Evolutionary conservation across 805 yeast genomes (phyloP), one percentile per base, ranked within the genome.

Genomic region (Candida nanaspora): DNA sequence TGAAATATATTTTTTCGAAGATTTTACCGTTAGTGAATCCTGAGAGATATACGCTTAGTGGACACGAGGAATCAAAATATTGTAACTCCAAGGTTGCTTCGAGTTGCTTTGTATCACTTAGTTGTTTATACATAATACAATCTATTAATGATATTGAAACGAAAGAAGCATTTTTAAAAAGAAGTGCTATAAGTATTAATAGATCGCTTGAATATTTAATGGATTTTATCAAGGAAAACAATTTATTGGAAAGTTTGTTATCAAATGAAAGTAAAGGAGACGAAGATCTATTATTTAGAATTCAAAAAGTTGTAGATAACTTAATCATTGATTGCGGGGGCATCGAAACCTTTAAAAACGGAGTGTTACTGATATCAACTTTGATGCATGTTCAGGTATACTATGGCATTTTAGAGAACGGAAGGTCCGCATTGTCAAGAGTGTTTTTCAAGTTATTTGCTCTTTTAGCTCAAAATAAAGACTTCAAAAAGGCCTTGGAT

Each of bases 41-140:
- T 3, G 73, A 68, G 48, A 70, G 69, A 0, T 71, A 67, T 44
- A 74, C 75, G 0, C 61, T 62, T 31, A 63, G 75, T 76, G 75
- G 76, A 0, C 67, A 65, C 35, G 48, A 70, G 38, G 76, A 76
- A 0, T 49, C 72, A 39, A 61, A 68, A 37, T 69, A 71, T 44
- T 71, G 76, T 46, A 74, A 71, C 48, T 66, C 66, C 41, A 70
- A 68, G 41, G 65, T 72, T 21, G 76, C 74, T 0, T 58, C 71
- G 33, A 65, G 72, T 49, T 72, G 78, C 41, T 70, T 72, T 46
- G 63, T 72, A 10, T 69, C 77, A 3, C 51, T 72, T n/a, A 69
- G 75, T 3, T 68, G 74, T 38, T 63, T 72, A 14, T 75, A 72
- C 48, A 56, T 71, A 13, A 68, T 46, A 4, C 41, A 43, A 16